A percentile compares a stretch with the other conserved stretches of the same genome.
phyloP scores from a whole-genome alignment of 2,329 filamentous ascomycete species.

The Lecanicillium sp. region DNA sequence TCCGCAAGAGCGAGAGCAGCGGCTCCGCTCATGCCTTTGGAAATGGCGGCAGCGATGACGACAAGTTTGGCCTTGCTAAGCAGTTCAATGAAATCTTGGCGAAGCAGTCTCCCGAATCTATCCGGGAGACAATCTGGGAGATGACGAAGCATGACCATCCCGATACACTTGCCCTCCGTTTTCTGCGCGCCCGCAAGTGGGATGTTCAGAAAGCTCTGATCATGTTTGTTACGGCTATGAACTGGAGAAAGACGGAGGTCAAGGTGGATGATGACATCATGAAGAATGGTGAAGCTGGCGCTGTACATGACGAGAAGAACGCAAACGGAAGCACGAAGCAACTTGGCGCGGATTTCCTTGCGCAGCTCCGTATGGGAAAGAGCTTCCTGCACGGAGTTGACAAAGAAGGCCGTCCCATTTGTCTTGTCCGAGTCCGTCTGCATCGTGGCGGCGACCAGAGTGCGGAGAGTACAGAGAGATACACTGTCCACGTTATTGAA shows the following conservation, averaged over 20 bases:
- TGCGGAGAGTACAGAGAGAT: slow-evolving; percentile 75
- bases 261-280: slow-evolving; percentile 88
- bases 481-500: slow-evolving; percentile 92
- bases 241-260: slow-evolving; percentile 79
- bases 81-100: slow-evolving; percentile 78
- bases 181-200: slow-evolving; percentile 89
- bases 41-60: slow-evolving; percentile 55
- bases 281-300: slow-evolving; percentile 63
- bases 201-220: slow-evolving; percentile 87
- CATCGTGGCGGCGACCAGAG: slow-evolving; percentile 79
- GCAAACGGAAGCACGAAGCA: slow-evolving; percentile 58
- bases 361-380: slow-evolving; percentile 83
- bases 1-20: slow-evolving; percentile 54
- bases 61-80: slow-evolving; percentile 90
- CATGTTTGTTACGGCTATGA: slow-evolving; percentile 92
- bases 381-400: slow-evolving; percentile 86
- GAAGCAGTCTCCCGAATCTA: slow-evolving; percentile 67
- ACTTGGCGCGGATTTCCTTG: slow-evolving; percentile 68
- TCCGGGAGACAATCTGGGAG: slow-evolving; percentile 78
- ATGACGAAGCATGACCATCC: slow-evolving; percentile 97
- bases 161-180: slow-evolving; percentile 75
- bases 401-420: slow-evolving; percentile 78
- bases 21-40: slow-evolving; percentile 28
- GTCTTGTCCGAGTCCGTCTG: slow-evolving; percentile 73
- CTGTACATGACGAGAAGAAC: slow-evolving; percentile 52